phyloP scores from a whole-genome alignment of 306 rosid genomes.

The Prunus campanulata region DNA sequence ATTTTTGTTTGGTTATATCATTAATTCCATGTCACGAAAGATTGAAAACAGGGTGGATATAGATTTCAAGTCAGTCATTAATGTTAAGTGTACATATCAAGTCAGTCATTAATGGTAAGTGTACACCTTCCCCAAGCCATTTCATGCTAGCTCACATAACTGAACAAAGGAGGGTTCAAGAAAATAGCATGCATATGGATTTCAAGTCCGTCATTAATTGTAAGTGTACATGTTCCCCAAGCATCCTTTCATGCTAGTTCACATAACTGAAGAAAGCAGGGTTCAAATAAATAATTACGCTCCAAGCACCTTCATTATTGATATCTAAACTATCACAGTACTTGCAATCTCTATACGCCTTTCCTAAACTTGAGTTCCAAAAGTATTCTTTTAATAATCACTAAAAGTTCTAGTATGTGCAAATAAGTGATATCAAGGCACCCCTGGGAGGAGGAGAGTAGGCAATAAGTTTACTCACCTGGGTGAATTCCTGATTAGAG shows the following conservation, averaged over 20 bases:
- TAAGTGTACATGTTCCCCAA: neutral
- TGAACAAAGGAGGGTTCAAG: too few relatives aligned
- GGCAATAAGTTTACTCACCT: conserved; percentile 48
- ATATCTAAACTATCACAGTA: neutral
- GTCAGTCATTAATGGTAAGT: neutral
- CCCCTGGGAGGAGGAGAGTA: neutral
- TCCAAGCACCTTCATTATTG: conserved; percentile 1
- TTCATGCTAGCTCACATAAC: too few relatives aligned
- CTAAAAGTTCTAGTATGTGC: neutral
- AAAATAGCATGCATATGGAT: too few relatives aligned
- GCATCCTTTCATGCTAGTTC: neutral
- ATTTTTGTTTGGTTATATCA: neutral
- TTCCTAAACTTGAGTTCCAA: neutral
- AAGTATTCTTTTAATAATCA: neutral
- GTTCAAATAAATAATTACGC: neutral
- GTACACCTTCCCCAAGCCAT: neutral
- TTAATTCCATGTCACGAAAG: neutral
- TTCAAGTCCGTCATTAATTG: neutral
- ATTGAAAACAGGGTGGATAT: neutral
- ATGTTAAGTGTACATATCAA: neutral
- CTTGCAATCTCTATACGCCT: neutral
- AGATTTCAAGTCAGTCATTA: neutral
- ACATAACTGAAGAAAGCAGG: neutral
- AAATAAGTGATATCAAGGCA: neutral
- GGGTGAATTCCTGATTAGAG: conserved; percentile 82